Evolutionary conservation across 148 eudicot genomes (phyloP), one percentile per base, ranked within the genome.

Genomic region (Rhododendron vialii): DNA sequence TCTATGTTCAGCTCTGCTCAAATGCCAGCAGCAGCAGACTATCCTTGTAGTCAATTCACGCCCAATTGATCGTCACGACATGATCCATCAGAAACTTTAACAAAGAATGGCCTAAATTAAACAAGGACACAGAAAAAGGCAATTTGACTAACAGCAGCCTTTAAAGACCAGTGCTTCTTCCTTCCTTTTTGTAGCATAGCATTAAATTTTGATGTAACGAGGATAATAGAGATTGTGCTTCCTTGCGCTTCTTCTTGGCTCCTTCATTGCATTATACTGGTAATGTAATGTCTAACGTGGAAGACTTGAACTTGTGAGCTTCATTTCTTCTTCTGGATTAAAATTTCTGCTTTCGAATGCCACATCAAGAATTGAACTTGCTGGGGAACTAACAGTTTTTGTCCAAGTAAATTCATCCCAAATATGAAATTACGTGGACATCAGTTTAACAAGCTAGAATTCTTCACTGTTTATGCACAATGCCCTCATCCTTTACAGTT

Each of bases 91-190:
- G 26, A 76, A 41, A 76, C 80, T 41, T 76, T 17, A 10, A 77
- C 13, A 9, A 77, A 22, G 50, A 18, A 76, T 35, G 38, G 15
- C 86, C 81, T 30, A 3, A 53, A 53, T 13, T 22, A 51, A 51
- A 84, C 61, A 33, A 43, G 57, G 57, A 67, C 50, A 67, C 9
- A 75, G 79, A 47, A 67, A 45, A 26, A 43, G 47, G 3, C n/a
- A 14, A 17, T 41, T 59, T 33, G 50, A 53, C 41, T 50, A 43
- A 14, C 53, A 83, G 18, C 15, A n/a, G 47, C 2, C 20, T 35
- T 33, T 65, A 2, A n/a, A 26, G 22, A 84, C 88, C 83, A 95
- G 83, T 95, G 98, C 90, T 89, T 93, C 95, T 95, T 96, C 92
- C 91, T 94, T 78, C 92, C 98, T 90, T 94, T 94, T n/a, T 55